A percentile compares a stretch with the other conserved stretches of the same genome.
These are phyloP conservation scores for Datura wrightii DNA, from an alignment of 257 asterid genomes.

Conservation along the genomic window DNA sequence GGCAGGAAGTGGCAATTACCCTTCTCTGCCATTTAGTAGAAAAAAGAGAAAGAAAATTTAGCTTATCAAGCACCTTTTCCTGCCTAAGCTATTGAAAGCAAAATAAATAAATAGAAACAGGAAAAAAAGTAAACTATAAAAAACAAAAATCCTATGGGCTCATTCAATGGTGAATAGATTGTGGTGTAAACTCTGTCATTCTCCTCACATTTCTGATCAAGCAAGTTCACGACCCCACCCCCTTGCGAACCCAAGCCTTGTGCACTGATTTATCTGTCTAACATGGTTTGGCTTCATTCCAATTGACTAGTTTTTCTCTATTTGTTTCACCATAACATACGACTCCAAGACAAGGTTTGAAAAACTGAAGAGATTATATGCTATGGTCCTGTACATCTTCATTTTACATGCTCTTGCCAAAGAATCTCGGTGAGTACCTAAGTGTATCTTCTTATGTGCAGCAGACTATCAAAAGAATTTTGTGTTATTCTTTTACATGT, in stretches of 20 bases:
- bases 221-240: not conserved
- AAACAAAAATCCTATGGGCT: not conserved
- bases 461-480: slow-evolving; percentile 15
- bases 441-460: not conserved
- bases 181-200: not conserved
- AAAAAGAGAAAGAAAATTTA: not conserved
- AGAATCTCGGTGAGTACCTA: not conserved
- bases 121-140: not conserved
- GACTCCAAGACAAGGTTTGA: not conserved
- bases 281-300: not conserved
- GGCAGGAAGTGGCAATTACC: not conserved
- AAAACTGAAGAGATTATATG: not conserved
- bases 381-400: not conserved
- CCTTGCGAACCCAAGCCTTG: not conserved
- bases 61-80: slow-evolving; percentile 1
- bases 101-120: not conserved
- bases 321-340: not conserved
- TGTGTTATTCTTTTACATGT: not conserved
- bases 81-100: not conserved
- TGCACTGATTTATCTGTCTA: not conserved
- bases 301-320: not conserved
- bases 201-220: slow-evolving; percentile 11
- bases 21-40: not conserved
- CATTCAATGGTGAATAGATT: not conserved
- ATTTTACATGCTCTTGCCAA: not conserved